phyloP scores from a whole-genome alignment of 2,329 filamentous ascomycete species.

The Ambrosiella xylebori region DNA sequence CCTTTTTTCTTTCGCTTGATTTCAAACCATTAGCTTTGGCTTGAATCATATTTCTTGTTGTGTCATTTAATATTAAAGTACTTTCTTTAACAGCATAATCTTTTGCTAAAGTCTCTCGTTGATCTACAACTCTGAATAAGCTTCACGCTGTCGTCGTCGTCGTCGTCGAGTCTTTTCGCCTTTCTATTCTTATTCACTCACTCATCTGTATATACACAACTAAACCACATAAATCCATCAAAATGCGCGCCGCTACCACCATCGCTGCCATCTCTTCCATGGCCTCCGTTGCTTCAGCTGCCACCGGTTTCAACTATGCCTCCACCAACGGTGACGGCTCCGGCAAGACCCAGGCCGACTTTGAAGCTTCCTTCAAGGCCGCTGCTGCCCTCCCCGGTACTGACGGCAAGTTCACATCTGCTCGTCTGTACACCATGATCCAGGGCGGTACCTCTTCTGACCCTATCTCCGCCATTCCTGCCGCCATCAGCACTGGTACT shows the following conservation, averaged over 20 bases:
- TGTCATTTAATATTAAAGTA: neutral
- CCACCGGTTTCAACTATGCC: conserved; percentile 61
- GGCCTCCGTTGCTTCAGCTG: conserved; percentile 19
- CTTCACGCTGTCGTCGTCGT: no score
- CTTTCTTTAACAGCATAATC: conserved; percentile 4
- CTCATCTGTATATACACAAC: neutral
- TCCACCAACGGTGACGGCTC: conserved; percentile 41
- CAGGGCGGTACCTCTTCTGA: conserved; percentile 37
- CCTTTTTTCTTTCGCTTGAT: conserved; percentile 1
- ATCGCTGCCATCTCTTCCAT: conserved; percentile 7
- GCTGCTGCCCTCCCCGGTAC: conserved; percentile 48
- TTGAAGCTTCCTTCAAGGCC: conserved; percentile 50
- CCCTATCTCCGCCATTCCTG: conserved; percentile 58
- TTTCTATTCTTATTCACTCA: conserved; percentile 7
- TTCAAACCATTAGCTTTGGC: neutral
- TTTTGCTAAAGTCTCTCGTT: conserved; percentile 4
- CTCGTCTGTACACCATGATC: conserved; percentile 60
- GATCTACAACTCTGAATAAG: neutral
- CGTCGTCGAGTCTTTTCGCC: neutral
- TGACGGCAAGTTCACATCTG: conserved; percentile 44
- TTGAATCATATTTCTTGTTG: neutral
- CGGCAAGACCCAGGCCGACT: conserved; percentile 45
- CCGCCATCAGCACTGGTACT: conserved; percentile 66
- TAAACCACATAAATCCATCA: neutral
- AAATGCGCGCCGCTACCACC: conserved; percentile 12